Evolutionary conservation across 208 protist species (phyloP), one percentile per base, ranked within the genome.

Genomic region (Trypanosoma rangeli): DNA sequence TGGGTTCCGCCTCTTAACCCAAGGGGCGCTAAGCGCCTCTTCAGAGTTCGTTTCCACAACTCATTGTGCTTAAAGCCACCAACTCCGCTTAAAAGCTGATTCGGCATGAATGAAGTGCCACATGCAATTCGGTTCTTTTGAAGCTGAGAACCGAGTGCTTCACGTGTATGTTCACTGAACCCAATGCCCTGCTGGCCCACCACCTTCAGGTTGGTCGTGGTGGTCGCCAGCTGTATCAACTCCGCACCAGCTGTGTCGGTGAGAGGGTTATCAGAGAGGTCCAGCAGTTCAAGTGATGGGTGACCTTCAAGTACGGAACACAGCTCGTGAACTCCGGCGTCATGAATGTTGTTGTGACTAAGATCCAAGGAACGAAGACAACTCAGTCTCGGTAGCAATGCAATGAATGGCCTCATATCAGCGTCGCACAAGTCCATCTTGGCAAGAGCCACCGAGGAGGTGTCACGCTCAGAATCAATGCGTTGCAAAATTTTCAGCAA

Each of bases 251-350:
- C 56, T 26, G 28, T 31, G 55, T 87, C 80, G 1, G 76, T 88
- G 58, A 92, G 22, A 35, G 70, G 54, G 68, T 94, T 94, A 65
- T 71, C 59, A 13, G 83, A 89, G 18, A 94, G 68, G 63, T 84
- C 71, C 1, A 94, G 28, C 22, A 39, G 31, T 46, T 74, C 60
- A 20, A 94, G 57, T 26, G 83, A 58, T 28, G 85, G 79, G 71
- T 92, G 89, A 35, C 63, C 48, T 42, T 73, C 67, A 18, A 89
- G 26, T 3, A 59, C 48, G 42, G 31, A 50, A 16, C 64, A 64
- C 13, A 92, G 58, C 48, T 44, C 12, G 3, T 33, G 46, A 5
- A 93, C 35, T 12, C 72, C 68, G 8, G 20, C 66, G 64, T 95
- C 80, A 44, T 73, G 67, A 20, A 93, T n/a, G 48, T 81, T 61